phyloP scores from a whole-genome alignment of 2,329 filamentous ascomycete species.

The Cordyceps cicadae region DNA sequence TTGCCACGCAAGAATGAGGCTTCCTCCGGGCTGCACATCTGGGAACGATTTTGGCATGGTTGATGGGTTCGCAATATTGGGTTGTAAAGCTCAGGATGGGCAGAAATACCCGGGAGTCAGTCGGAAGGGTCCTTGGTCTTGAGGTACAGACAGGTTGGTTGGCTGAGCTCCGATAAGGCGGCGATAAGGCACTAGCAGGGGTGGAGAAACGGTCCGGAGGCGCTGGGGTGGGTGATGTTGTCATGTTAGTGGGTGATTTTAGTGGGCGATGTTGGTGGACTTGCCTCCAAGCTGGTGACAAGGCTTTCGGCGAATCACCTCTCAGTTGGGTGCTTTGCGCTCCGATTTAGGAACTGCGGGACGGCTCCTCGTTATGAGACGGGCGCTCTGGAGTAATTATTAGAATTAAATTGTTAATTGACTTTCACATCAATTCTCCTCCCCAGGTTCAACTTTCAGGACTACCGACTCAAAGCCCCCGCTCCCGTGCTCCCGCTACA shows the following conservation, averaged over 20 bases:
- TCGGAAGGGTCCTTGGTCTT: not conserved
- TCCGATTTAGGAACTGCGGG: no score
- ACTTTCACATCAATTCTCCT: no score
- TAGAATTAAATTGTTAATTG: no score
- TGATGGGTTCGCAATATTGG: slow-evolving; percentile 1
- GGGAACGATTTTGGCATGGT: slow-evolving; percentile 52
- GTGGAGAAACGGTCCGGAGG: not conserved
- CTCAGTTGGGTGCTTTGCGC: no score
- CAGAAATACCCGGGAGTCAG: not conserved
- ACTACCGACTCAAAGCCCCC: not conserved
- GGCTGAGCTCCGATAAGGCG: slow-evolving; percentile 15
- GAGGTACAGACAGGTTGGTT: no score
- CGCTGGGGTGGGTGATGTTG: not conserved
- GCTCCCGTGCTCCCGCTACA: not conserved
- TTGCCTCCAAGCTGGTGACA: not conserved
- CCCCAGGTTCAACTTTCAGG: no score
- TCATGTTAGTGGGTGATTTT: not conserved
- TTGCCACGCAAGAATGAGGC: slow-evolving; percentile 93
- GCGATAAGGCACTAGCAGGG: slow-evolving; percentile 11
- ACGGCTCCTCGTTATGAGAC: no score
- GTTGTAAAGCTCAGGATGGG: slow-evolving; percentile 4
- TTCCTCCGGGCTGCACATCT: slow-evolving; percentile 79
- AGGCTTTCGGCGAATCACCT: no score
- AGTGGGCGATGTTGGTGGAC: slow-evolving; percentile 1
- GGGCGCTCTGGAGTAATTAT: no score